Percentiles rank a stretch among this genome's conserved stretches.
Conservation (phyloP, 176 grass and related monocot genomes). For the Zizania latifolia region DNA sequence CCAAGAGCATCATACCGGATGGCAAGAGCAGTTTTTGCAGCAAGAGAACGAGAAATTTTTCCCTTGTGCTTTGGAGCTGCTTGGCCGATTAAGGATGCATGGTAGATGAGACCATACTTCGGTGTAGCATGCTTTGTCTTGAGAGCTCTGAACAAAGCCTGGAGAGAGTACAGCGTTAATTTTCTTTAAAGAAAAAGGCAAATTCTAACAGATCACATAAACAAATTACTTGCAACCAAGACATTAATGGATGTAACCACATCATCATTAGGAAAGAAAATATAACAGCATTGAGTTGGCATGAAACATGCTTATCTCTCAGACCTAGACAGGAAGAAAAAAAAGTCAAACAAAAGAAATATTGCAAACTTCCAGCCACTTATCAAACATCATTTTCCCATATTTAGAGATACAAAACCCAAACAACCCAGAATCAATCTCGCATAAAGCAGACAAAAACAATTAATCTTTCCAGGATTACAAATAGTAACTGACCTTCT, state of each 20-base stretch:
- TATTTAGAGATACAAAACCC: not conserved
- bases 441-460: not conserved
- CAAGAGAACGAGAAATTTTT: conserved; percentile 82
- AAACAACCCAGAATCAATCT: no score
- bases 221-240: not conserved
- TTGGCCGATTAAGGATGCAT: conserved; percentile 88
- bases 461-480: not conserved
- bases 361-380: not conserved
- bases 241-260: not conserved
- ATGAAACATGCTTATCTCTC: not conserved
- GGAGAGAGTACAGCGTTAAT: conserved; percentile 22
- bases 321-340: not conserved
- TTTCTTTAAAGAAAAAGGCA: not conserved
- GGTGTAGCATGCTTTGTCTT: conserved; percentile 89
- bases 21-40: conserved; percentile 69
- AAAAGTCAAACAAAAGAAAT: not conserved
- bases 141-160: conserved; percentile 91
- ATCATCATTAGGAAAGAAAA: no score
- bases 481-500: conserved; percentile 54
- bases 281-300: no score
- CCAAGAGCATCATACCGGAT: conserved; percentile 83
- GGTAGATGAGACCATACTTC: conserved; percentile 88
- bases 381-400: not conserved
- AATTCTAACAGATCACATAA: not conserved
- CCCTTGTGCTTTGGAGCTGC: conserved; percentile 81